Base-by-base conservation (phyloP, 305 asterid species). In the Caryopteris hybrid region DNA sequence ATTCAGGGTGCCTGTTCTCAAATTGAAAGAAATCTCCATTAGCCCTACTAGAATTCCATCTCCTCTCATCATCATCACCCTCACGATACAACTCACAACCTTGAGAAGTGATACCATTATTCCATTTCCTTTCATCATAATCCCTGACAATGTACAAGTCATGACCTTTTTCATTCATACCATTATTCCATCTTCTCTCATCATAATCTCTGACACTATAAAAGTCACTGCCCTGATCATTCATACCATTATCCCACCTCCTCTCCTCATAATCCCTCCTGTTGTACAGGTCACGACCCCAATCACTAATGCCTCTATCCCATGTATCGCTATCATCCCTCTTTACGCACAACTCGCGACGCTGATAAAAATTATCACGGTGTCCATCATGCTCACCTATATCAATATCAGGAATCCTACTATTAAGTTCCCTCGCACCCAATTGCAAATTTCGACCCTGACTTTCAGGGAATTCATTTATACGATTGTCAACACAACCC, bases 51-150 rank as follows among this genome's bases (percentile, higher is more conserved):
- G 42, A 47, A 65, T 61, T 74, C 57, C 38, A 63, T 69, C 70
- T 72, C 75, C 70, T 64, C 48, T 53, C 79, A 66, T 48, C 79
- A 81, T 64, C 45, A 61, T 10, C 63, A 39, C 72, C 70, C 70
- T 70, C 82, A 23, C 47, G n/a, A 54, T 62, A 79, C 34, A 66
- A 47, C 38, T 76, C 78, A 58, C 53, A 39, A n/a, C 39, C 74
- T 57, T 48, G 25, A 5, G 57, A 31, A 18, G 38, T 25, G 31
- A 58, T 56, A 61, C 72, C 66, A 80, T 47, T 58, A 62, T 70
- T 75, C 79, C 80, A 66, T 63, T 83, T 82, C 73, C 67, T 58
- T 66, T 52, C 79, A 66, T 67, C 83, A 73, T 58, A 81, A 47
- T 70, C 80, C 73, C 66, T 70, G 58, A 68, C 77, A 18, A 36